A percentile compares a stretch with the other conserved stretches of the same genome.
phyloP scores from a whole-genome alignment of 2,329 filamentous ascomycete genomes.

The Parastagonospora nodorum region DNA sequence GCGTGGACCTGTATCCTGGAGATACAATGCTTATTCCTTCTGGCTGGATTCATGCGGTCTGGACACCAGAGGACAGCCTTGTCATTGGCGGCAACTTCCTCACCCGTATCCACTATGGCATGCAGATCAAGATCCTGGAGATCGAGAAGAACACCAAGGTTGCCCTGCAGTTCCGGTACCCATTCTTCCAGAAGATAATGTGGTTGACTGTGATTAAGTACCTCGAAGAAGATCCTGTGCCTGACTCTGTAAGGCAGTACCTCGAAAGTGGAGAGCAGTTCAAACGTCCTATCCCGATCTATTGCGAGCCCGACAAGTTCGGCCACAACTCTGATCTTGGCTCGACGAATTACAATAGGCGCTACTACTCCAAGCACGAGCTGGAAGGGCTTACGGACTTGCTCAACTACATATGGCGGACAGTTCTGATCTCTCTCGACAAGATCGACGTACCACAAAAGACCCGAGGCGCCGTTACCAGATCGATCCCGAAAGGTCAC shows the following conservation, averaged over 20 bases:
- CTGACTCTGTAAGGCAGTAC: constrained; percentile 58
- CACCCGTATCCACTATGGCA: constrained; percentile 67
- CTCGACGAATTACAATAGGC: constrained; percentile 60
- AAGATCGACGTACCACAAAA: constrained; percentile 66
- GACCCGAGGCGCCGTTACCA: constrained; percentile 63
- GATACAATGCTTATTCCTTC: constrained; percentile 74
- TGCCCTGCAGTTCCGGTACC: constrained; percentile 68
- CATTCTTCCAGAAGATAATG: constrained; percentile 71
- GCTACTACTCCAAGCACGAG: constrained; percentile 68
- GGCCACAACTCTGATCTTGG: constrained; percentile 57
- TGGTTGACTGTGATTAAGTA: constrained; percentile 71
- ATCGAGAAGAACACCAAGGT: constrained; percentile 72
- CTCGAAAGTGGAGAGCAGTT: constrained; percentile 63
- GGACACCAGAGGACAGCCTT: constrained; percentile 71
- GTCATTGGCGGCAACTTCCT: constrained; percentile 75
- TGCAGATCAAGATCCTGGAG: constrained; percentile 68
- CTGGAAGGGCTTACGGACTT: constrained; percentile 65
- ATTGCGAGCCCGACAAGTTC: constrained; percentile 62
- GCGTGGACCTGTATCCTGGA: constrained; percentile 68
- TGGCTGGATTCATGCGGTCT: constrained; percentile 74
- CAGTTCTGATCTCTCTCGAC: constrained; percentile 65
- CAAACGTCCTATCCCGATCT: constrained; percentile 60
- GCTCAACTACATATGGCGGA: constrained; percentile 65
- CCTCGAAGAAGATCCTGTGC: constrained; percentile 67
- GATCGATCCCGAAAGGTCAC: constrained; percentile 66